Conservation (phyloP, 257 asterid species). For the Nicotiana tomentosiformis region DNA sequence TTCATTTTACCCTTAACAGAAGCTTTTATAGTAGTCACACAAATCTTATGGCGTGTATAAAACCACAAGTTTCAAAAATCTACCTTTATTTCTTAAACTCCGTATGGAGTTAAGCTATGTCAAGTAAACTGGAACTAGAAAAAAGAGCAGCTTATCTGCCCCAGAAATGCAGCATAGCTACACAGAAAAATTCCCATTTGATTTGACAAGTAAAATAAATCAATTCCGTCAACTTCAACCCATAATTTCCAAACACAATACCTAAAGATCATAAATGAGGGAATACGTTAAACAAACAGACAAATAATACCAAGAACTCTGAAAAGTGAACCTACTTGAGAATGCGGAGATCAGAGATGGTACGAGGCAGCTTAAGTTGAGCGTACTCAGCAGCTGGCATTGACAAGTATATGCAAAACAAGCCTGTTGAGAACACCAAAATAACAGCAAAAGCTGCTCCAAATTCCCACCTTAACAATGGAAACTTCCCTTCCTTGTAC, state of each 20-base stretch:
- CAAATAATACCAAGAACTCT: background rate
- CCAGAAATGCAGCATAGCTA: background rate
- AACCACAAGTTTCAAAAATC: no score
- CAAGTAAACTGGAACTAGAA: no score
- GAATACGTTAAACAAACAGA: background rate
- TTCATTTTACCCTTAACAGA: no score
- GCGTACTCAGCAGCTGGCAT: slow-evolving; percentile 70
- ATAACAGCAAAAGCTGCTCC: slow-evolving; percentile 57
- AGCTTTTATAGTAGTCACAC: no score
- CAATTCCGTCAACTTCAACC: background rate
- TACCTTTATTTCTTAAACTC: no score
- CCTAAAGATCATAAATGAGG: background rate
- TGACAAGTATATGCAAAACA: slow-evolving; percentile 61
- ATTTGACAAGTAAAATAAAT: background rate
- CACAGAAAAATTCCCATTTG: background rate
- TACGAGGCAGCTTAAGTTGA: slow-evolving; percentile 72
- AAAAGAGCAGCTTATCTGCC: background rate
- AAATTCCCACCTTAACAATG: slow-evolving; percentile 64
- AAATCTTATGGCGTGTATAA: no score
- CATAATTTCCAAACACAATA: background rate
- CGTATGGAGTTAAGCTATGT: no score
- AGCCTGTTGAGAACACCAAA: slow-evolving; percentile 45
- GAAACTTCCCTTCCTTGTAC: slow-evolving; percentile 43
- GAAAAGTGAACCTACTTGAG: slow-evolving; percentile 46
- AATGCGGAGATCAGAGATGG: slow-evolving; percentile 69